Conservation (phyloP, 805 yeast genomes). For the Metschnikowia drakensbergensis region DNA sequence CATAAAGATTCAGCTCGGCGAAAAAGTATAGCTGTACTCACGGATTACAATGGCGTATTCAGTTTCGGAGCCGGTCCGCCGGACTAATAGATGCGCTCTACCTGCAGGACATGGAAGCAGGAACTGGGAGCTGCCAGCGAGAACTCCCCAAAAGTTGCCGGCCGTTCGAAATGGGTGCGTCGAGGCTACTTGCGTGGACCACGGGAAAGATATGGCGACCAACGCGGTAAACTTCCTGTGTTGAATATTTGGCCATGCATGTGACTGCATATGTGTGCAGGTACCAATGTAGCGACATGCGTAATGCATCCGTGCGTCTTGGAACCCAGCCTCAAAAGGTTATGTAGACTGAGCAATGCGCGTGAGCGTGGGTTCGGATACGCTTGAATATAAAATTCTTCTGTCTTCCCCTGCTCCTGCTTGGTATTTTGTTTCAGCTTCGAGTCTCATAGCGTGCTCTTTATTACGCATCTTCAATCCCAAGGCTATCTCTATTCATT, state of each 20-base stretch:
- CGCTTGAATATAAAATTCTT: background rate
- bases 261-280: background rate
- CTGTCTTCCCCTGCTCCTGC: background rate
- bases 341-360: background rate
- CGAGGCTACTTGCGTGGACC: background rate
- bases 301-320: conserved; percentile 4
- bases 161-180: background rate
- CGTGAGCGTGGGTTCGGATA: background rate
- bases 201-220: background rate
- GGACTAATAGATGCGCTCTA: background rate
- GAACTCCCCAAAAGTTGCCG: background rate
- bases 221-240: background rate
- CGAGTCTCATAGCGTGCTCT: background rate
- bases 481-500: background rate
- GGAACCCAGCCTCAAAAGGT: conserved; percentile 2
- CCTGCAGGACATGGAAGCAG: background rate
- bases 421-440: background rate
- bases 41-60: background rate
- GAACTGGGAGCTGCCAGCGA: background rate
- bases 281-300: conserved; percentile 1
- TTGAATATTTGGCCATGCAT: background rate
- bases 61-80: background rate
- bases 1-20: background rate
- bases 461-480: background rate
- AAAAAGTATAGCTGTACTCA: background rate